A percentile compares a stretch with the other conserved stretches of the same genome.
phyloP scores from a whole-genome alignment of 2,329 filamentous ascomycete species.

The Lasiodiplodia sp. region DNA sequence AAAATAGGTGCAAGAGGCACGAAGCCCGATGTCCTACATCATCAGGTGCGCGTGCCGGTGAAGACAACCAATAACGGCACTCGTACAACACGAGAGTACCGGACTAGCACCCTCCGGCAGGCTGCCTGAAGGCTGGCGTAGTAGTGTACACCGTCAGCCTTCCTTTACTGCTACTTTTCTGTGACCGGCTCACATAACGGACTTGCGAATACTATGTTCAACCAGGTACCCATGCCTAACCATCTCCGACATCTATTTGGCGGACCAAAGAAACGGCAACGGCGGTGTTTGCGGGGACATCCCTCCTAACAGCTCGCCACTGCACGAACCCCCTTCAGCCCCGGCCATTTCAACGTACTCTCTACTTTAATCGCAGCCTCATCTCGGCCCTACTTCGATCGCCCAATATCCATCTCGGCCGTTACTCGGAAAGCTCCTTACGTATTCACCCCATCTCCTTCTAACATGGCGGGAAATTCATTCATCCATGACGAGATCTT shows the following conservation, averaged over 20 bases:
- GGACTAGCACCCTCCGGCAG: neutral
- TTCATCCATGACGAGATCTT: neutral
- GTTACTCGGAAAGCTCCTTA: neutral
- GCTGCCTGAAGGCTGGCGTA: neutral
- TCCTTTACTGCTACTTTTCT: neutral
- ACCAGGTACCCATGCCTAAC: neutral
- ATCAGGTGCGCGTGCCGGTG: neutral
- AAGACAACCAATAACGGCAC: neutral
- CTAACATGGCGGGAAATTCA: neutral
- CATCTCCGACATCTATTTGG: neutral
- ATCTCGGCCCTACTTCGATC: slow-evolving; percentile 7
- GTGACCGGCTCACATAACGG: neutral
- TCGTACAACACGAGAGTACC: neutral
- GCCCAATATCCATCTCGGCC: neutral
- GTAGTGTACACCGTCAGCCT: neutral
- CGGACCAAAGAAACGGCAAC: neutral
- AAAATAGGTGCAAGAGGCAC: neutral
- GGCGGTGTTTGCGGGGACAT: neutral
- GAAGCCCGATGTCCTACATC: neutral
- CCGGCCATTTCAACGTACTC: neutral
- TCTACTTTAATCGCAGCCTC: neutral
- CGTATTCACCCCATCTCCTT: neutral
- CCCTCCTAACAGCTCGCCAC: neutral
- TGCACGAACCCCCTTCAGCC: neutral
- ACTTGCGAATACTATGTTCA: neutral